phyloP scores from a whole-genome alignment of 352 stramenopile genomes.

The Lagenidium giganteum region DNA sequence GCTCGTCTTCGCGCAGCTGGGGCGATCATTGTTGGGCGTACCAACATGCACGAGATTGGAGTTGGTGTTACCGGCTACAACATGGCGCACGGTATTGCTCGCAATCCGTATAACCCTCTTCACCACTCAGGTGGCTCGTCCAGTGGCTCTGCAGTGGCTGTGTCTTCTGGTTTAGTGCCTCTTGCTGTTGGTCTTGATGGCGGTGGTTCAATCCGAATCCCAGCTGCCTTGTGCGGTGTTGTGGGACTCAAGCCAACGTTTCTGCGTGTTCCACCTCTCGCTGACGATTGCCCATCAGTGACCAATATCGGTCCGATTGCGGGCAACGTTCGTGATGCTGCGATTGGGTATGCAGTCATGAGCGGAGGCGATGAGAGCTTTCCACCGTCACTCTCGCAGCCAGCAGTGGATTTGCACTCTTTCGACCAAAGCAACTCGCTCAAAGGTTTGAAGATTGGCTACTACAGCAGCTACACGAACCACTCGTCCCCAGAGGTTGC shows the following conservation, averaged over 20 bases:
- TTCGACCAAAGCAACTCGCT: conserved; percentile 64
- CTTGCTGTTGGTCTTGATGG: conserved; percentile 85
- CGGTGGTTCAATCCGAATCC: conserved; percentile 88
- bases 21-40: conserved; percentile 86
- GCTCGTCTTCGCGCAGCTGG: conserved; percentile 56
- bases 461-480: conserved; percentile 72
- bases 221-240: conserved; percentile 82
- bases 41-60: conserved; percentile 89
- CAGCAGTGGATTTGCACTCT: conserved; percentile 33
- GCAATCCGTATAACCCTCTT: conserved; percentile 83
- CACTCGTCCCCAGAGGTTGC: conserved; percentile 63
- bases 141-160: conserved; percentile 83
- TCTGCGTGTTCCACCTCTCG: conserved; percentile 57
- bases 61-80: conserved; percentile 74
- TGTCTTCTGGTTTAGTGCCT: conserved; percentile 84
- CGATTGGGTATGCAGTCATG: conserved; percentile 83
- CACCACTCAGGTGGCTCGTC: conserved; percentile 90
- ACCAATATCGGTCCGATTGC: conserved; percentile 80
- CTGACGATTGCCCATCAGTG: conserved; percentile 52
- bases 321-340: conserved; percentile 66
- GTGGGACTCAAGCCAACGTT: conserved; percentile 89
- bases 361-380: conserved; percentile 46
- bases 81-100: conserved; percentile 58
- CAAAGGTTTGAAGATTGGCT: conserved; percentile 64
- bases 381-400: conserved; percentile 41